These are phyloP conservation scores for Elongisporangium prolatum DNA, from an alignment of 352 stramenopile genomes.

Conservation along the genomic window DNA sequence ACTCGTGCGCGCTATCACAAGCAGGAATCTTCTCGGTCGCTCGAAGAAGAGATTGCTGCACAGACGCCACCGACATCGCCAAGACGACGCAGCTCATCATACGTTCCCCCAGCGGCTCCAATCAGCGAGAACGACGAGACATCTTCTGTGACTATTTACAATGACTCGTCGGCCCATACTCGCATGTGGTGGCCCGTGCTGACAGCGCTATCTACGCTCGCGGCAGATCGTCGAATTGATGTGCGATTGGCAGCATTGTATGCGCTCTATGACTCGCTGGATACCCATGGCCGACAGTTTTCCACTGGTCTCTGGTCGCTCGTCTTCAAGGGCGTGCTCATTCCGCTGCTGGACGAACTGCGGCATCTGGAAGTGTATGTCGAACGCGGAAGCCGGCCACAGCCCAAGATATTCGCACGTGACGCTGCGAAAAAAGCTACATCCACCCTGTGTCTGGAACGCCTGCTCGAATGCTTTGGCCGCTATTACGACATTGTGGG, in stretches of 20 bases:
- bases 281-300: conserved; percentile 68
- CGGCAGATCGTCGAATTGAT: conserved; percentile 88
- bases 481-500: conserved; percentile 78
- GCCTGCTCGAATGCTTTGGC: conserved; percentile 64
- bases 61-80: conserved; percentile 32
- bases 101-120: conserved; percentile 5
- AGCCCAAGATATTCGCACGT: conserved; percentile 23
- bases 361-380: conserved; percentile 61
- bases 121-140: conserved; percentile 5
- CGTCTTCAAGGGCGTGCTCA: conserved; percentile 84
- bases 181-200: conserved; percentile 94
- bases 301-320: conserved; percentile 72
- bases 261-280: conserved; percentile 69
- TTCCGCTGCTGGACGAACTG: conserved; percentile 78
- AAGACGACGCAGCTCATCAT: conserved; percentile 25
- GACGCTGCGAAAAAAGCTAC: conserved; percentile 39
- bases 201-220: conserved; percentile 92
- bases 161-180: conserved; percentile 64
- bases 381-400: conserved; percentile 29
- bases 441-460: conserved; percentile 61
- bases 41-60: conserved; percentile 57
- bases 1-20: conserved; percentile 50
- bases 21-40: conserved; percentile 47
- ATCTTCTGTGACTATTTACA: conserved; percentile 32
- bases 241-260: conserved; percentile 77